A percentile compares a stretch with the other conserved stretches of the same genome.
These are phyloP conservation scores for Flaveria robusta DNA, from an alignment of 129 eudicot genomes.

Conservation along the genomic window DNA sequence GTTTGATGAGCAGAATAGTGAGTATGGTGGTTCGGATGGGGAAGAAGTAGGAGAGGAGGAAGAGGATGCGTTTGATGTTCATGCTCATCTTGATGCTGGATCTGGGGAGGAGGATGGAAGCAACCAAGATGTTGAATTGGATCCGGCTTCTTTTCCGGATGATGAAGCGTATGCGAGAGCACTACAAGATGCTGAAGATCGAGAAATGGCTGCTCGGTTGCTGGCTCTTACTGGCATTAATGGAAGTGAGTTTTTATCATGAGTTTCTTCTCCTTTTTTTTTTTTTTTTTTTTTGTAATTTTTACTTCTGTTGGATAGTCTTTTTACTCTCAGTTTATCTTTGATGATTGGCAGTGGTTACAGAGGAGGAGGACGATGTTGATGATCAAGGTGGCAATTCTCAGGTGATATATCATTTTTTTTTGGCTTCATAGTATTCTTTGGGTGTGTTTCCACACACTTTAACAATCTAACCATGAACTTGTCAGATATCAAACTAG, in stretches of 20 bases:
- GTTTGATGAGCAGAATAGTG: neutral
- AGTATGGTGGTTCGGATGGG: conserved; percentile 42
- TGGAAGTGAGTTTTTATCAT: conserved; percentile 47
- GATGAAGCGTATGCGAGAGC: conserved; percentile 98
- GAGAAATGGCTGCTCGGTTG: conserved; percentile 90
- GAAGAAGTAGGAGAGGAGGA: conserved; percentile 36
- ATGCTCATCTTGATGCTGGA: conserved; percentile 60
- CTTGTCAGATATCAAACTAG: neutral
- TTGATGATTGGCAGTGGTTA: conserved; percentile 48
- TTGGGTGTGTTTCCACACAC: neutral
- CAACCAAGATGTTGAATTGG: conserved; percentile 48
- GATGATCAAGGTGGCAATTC: conserved; percentile 62
- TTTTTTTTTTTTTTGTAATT: too few species aligned
- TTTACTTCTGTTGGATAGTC: neutral
- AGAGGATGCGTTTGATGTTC: conserved; percentile 81
- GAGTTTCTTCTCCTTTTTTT: neutral
- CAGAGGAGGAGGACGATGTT: conserved; percentile 42
- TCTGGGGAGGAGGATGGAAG: conserved; percentile 40
- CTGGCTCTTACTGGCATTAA: conserved; percentile 75
- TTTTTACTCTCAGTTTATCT: neutral
- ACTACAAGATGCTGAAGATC: conserved; percentile 93
- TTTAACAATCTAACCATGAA: neutral
- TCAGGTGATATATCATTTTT: conserved; percentile 52
- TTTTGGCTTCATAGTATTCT: neutral
- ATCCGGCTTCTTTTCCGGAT: conserved; percentile 70